Percentiles rank a stretch among this genome's conserved stretches.
Evolutionary conservation across 192 early-diverging fungal genomes (phyloP).

Genomic region (Coemansia sp.): DNA sequence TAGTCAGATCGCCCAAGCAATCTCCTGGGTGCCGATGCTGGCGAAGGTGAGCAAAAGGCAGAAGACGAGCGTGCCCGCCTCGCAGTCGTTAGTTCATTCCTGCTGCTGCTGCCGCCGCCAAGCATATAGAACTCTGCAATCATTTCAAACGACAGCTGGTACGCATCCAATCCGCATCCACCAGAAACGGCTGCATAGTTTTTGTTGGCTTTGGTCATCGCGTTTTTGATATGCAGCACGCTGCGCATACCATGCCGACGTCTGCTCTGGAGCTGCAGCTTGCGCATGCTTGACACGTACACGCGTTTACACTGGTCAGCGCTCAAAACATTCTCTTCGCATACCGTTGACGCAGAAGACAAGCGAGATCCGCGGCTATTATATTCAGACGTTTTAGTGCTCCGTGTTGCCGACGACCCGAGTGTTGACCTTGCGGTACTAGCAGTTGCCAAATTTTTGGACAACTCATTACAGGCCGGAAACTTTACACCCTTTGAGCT

Average conservation of each 20-base stretch:
- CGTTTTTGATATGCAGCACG: constrained; percentile 38
- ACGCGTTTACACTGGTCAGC: constrained; percentile 41
- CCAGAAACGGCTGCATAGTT: constrained; percentile 27
- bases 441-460: background rate
- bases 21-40: background rate
- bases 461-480: background rate
- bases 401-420: no score
- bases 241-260: constrained; percentile 25
- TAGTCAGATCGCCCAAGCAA: background rate
- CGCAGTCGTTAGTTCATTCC: background rate
- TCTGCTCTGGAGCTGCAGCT: constrained; percentile 33
- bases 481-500: background rate
- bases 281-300: constrained; percentile 36
- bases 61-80: background rate
- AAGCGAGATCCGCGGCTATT: constrained; percentile 28
- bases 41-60: no score
- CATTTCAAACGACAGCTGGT: constrained; percentile 11
- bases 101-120: background rate
- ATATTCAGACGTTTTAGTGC: background rate
- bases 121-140: constrained; percentile 24
- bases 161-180: constrained; percentile 24
- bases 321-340: constrained; percentile 28
- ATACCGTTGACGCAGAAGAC: constrained; percentile 45
- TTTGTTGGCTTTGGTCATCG: constrained; percentile 44
- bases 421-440: background rate